Percentiles rank a stretch among this genome's conserved stretches.
Evolutionary conservation across 2,329 filamentous ascomycete genomes (phyloP).

Genomic region (Phaeosphaeriaceae sp.): DNA sequence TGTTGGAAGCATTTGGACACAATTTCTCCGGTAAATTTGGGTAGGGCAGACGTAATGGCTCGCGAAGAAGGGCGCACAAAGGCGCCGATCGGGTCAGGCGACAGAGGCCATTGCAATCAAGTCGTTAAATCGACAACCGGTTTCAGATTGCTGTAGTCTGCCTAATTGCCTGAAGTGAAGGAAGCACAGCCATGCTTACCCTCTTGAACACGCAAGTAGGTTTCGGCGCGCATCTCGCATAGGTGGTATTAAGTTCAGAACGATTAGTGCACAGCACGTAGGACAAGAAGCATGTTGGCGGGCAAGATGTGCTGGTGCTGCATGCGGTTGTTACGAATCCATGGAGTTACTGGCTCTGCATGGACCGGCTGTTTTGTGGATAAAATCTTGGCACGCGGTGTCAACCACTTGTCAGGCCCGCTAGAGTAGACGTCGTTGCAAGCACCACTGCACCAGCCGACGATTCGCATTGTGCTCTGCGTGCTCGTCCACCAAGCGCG

Average conservation of each 20-base stretch:
- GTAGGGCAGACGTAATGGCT: not conserved
- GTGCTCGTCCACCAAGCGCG: slow-evolving; percentile 4
- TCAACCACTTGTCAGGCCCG: slow-evolving; percentile 24
- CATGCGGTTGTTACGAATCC: slow-evolving; percentile 21
- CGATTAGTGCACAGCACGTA: slow-evolving; percentile 13
- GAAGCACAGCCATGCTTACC: slow-evolving; percentile 9
- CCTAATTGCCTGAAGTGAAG: slow-evolving; percentile 13
- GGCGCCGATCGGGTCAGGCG: slow-evolving; percentile 15
- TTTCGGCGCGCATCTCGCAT: not conserved
- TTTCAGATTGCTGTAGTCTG: slow-evolving; percentile 18
- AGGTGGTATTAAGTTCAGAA: not conserved
- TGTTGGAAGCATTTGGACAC: not conserved
- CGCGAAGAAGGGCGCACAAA: not conserved
- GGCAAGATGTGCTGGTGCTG: slow-evolving; percentile 27
- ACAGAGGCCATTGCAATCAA: slow-evolving; percentile 20
- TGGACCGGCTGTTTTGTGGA: not conserved
- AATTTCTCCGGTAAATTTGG: not conserved
- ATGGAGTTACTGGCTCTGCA: slow-evolving; percentile 25
- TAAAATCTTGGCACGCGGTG: slow-evolving; percentile 24
- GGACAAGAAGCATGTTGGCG: slow-evolving; percentile 26
- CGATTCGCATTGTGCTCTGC: slow-evolving; percentile 1
- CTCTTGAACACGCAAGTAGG: not conserved
- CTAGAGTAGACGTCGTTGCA: slow-evolving; percentile 19
- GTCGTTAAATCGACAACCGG: slow-evolving; percentile 16
- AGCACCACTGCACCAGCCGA: slow-evolving; percentile 4